These are phyloP conservation scores for Teunomyces panamensis DNA, from an alignment of 805 yeast species.

Conservation along the genomic window DNA sequence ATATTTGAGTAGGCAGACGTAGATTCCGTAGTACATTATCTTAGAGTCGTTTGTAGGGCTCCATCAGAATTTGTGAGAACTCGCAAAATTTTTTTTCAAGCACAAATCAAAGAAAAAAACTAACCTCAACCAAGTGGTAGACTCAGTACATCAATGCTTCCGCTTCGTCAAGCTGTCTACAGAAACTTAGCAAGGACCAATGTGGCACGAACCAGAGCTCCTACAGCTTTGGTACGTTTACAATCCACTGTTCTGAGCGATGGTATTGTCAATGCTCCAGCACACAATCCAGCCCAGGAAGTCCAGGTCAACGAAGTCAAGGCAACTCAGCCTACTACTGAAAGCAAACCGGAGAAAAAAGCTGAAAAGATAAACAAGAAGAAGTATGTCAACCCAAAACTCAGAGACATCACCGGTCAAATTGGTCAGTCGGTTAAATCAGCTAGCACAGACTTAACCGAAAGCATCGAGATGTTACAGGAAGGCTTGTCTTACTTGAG, in stretches of 20 bases:
- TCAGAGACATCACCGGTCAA: slow-evolving; percentile 34
- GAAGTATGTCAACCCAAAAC: slow-evolving; percentile 21
- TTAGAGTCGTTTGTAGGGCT: not conserved
- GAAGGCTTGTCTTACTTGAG: slow-evolving; percentile 40
- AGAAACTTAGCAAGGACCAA: slow-evolving; percentile 11
- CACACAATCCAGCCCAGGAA: not conserved
- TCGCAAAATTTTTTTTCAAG: slow-evolving; percentile 1
- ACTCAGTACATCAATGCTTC: slow-evolving; percentile 14
- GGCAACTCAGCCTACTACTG: not conserved
- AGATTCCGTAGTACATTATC: too few relatives aligned
- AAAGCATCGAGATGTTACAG: slow-evolving; percentile 35
- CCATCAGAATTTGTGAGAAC: not conserved
- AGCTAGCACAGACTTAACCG: slow-evolving; percentile 18
- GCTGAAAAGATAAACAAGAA: not conserved
- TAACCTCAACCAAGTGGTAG: not conserved
- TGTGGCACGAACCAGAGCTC: slow-evolving; percentile 7
- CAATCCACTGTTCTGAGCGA: slow-evolving; percentile 6
- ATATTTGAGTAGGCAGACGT: too few relatives aligned
- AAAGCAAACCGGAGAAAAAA: not conserved
- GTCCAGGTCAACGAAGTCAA: not conserved
- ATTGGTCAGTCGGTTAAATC: slow-evolving; percentile 23
- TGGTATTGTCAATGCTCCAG: slow-evolving; percentile 1
- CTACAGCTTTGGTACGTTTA: slow-evolving; percentile 3
- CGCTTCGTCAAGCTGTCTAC: slow-evolving; percentile 14
- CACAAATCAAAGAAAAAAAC: slow-evolving; percentile 2